These are phyloP conservation scores for Paraphaeosphaeria minitans DNA, from an alignment of 2,329 filamentous ascomycete species.

Conservation along the genomic window DNA sequence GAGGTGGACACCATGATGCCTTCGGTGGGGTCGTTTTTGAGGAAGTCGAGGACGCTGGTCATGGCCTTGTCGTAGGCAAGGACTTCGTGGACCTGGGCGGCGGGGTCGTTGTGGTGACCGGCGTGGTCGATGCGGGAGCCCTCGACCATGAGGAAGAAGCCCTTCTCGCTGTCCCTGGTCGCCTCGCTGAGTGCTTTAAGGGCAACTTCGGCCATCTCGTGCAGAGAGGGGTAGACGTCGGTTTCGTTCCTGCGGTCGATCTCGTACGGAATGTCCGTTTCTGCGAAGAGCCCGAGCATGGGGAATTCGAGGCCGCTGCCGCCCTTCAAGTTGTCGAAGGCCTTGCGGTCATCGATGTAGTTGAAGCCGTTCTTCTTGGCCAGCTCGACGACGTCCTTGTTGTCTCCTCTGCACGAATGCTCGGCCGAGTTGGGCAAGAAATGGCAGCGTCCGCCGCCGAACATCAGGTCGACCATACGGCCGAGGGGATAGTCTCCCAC, in stretches of 20 bases:
- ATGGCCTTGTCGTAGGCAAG: constrained; percentile 94
- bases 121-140: constrained; percentile 96
- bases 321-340: constrained; percentile 74
- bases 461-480: constrained; percentile 85
- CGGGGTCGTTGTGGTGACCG: constrained; percentile 66
- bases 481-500: constrained; percentile 86
- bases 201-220: constrained; percentile 88
- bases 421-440: constrained; percentile 82
- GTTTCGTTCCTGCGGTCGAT: constrained; percentile 82
- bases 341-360: constrained; percentile 73
- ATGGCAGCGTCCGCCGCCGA: constrained; percentile 91
- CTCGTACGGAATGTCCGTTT: constrained; percentile 86
- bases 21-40: constrained; percentile 73
- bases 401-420: constrained; percentile 82
- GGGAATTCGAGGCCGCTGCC: constrained; percentile 76
- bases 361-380: constrained; percentile 81
- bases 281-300: constrained; percentile 82
- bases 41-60: constrained; percentile 79
- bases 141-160: constrained; percentile 99
- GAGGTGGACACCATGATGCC: constrained; percentile 87
- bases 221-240: constrained; percentile 82
- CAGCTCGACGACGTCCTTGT: constrained; percentile 73
- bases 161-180: constrained; percentile 81
- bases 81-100: constrained; percentile 74
- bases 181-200: constrained; percentile 79